A percentile compares a stretch with the other conserved stretches of the same genome.
Conservation (phyloP, 78 protist genomes). For the Monosiga brevicollis region DNA sequence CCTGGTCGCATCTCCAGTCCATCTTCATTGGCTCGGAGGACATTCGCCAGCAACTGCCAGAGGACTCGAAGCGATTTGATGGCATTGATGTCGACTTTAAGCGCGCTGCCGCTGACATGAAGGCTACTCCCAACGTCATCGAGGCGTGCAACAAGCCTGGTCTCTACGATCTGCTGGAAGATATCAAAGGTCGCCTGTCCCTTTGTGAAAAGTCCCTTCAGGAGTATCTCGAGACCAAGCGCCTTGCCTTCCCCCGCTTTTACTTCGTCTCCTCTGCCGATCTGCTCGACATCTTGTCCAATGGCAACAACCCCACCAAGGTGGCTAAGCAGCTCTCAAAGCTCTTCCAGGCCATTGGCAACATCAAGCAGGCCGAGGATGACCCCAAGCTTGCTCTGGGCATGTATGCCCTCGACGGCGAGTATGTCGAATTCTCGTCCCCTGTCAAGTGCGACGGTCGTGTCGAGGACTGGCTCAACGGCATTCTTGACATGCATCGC, state of each 20-base stretch:
- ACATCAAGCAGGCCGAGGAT: constrained; percentile 8
- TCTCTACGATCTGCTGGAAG: constrained; percentile 11
- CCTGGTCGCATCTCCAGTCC: constrained; percentile 68
- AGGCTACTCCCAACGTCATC: constrained; percentile 18
- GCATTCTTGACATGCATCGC: constrained; percentile 28
- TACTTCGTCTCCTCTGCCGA: constrained; percentile 71
- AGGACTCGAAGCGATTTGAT: constrained; percentile 74
- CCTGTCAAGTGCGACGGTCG: constrained; percentile 29
- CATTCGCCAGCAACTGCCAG: constrained; percentile 81
- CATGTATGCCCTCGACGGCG: constrained; percentile 51
- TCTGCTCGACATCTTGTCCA: constrained; percentile 78
- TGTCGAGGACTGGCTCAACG: constrained; percentile 67
- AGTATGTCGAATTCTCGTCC: constrained; percentile 31
- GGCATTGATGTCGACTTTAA: constrained; percentile 48
- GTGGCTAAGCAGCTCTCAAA: constrained; percentile 69
- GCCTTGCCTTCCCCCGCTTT: constrained; percentile 81
- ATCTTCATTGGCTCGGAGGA: constrained; percentile 78
- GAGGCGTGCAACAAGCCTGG: constrained; percentile 39
- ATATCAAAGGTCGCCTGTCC: constrained; percentile 14
- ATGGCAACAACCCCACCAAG: constrained; percentile 54
- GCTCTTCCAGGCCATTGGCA: constrained; percentile 37
- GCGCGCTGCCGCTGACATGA: constrained; percentile 39
- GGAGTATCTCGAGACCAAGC: constrained; percentile 78
- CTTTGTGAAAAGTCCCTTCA: constrained; percentile 70
- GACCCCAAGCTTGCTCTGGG: constrained; percentile 36